A percentile compares a stretch with the other conserved stretches of the same genome.
phyloP scores from a whole-genome alignment of 169 alveolate genomes.

The Neospora caninum region DNA sequence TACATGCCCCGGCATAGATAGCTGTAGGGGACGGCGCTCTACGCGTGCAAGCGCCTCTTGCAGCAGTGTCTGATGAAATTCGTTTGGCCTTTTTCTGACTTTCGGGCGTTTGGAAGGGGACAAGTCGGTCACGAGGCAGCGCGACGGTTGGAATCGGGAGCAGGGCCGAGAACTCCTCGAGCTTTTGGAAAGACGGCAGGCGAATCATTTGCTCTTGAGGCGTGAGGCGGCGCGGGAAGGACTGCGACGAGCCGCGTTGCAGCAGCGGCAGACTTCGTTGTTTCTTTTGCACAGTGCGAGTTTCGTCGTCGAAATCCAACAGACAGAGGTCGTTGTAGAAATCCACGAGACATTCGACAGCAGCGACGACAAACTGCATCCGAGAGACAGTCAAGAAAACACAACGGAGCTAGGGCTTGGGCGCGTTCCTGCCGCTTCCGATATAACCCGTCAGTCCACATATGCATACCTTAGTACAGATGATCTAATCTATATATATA shows the following conservation, averaged over 20 bases:
- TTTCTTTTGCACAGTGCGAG: background rate
- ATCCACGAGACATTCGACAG: background rate
- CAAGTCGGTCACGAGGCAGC: background rate
- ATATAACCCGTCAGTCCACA: background rate
- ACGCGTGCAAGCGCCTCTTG: too few species aligned
- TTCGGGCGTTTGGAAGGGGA: background rate
- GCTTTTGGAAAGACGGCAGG: conserved; percentile 4
- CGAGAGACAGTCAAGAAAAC: background rate
- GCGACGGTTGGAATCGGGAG: conserved; percentile 14
- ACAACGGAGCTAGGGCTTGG: background rate
- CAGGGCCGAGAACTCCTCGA: background rate
- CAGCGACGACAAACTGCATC: background rate
- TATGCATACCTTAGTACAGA: too few species aligned
- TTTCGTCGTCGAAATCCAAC: background rate
- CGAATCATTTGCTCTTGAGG: conserved; percentile 22
- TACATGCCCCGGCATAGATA: too few species aligned
- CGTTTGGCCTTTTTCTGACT: background rate
- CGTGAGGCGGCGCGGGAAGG: background rate
- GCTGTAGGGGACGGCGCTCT: too few species aligned
- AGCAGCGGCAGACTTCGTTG: background rate
- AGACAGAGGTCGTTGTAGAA: conserved; percentile 12
- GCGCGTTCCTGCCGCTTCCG: background rate
- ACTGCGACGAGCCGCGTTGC: background rate
- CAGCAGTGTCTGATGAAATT: too few species aligned
- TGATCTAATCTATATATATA: too few species aligned